Evolutionary conservation across 2,329 filamentous ascomycete genomes (phyloP).

Genomic region (Epichloe uncinata): DNA sequence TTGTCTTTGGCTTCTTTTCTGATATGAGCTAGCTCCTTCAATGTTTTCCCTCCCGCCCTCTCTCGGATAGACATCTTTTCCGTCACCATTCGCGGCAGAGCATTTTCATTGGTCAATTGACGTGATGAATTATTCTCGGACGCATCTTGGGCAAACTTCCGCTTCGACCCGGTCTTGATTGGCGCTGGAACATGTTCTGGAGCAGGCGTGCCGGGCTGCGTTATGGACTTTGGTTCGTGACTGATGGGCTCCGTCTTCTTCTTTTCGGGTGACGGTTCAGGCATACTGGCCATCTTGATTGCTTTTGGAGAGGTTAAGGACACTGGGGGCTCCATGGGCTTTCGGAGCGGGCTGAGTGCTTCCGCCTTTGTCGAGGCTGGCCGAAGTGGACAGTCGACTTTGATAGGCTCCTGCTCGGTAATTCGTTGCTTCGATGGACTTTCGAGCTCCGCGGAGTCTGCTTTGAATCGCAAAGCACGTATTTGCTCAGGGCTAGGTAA

Average conservation of each 20-base stretch:
- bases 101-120: slow-evolving; percentile 17
- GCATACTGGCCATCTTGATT: slow-evolving; percentile 7
- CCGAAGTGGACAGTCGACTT: slow-evolving; percentile 34
- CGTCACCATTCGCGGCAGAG: slow-evolving; percentile 5
- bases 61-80: slow-evolving; percentile 19
- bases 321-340: slow-evolving; percentile 18
- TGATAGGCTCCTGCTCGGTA: slow-evolving; percentile 42
- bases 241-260: slow-evolving; percentile 7
- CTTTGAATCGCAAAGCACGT: slow-evolving; percentile 40
- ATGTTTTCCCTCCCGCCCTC: slow-evolving; percentile 26
- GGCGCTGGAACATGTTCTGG: slow-evolving; percentile 10
- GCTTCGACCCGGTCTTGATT: slow-evolving; percentile 39
- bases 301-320: slow-evolving; percentile 17
- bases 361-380: slow-evolving; percentile 7
- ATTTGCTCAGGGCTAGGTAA: slow-evolving; percentile 46
- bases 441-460: slow-evolving; percentile 53
- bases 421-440: slow-evolving; percentile 46
- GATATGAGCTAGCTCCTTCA: slow-evolving; percentile 32
- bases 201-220: background rate
- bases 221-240: background rate
- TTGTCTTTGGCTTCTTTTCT: slow-evolving; percentile 28
- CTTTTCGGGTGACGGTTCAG: slow-evolving; percentile 16
- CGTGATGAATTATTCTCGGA: slow-evolving; percentile 23
- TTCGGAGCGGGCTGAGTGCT: slow-evolving; percentile 11
- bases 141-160: slow-evolving; percentile 46